Percentiles rank a stretch among this genome's conserved stretches.
These are phyloP conservation scores for Blastosporella zonata DNA, from an alignment of 1,284 basidiomycete genomes.

Conservation along the genomic window DNA sequence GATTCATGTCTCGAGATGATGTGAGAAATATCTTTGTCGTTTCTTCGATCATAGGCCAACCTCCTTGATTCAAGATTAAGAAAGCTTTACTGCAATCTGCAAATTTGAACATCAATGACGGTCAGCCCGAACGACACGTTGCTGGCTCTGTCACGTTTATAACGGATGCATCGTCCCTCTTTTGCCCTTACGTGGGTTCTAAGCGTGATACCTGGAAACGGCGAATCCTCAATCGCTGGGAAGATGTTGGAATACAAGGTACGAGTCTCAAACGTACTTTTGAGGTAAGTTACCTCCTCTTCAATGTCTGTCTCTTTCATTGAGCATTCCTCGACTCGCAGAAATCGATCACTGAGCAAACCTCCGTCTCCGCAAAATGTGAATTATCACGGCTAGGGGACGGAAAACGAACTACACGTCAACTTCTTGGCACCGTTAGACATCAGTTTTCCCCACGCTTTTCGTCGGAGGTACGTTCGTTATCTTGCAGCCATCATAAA, in stretches of 20 bases:
- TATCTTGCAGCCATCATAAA: neutral
- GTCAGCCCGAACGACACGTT: neutral
- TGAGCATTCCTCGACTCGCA: constrained; percentile 22
- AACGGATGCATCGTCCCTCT: constrained; percentile 49
- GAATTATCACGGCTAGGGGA: constrained; percentile 26
- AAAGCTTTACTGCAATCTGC: neutral
- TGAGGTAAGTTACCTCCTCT: constrained; percentile 32
- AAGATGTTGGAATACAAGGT: constrained; percentile 30
- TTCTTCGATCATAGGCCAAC: neutral
- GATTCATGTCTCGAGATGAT: constrained; percentile 49
- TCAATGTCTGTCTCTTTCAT: constrained; percentile 7
- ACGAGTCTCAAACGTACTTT: constrained; percentile 37
- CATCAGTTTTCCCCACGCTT: constrained; percentile 63
- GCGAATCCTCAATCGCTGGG: constrained; percentile 32
- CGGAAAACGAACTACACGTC: constrained; percentile 22
- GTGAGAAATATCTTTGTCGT: constrained; percentile 32
- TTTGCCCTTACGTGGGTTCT: constrained; percentile 29
- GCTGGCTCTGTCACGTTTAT: constrained; percentile 40
- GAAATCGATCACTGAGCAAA: constrained; percentile 40
- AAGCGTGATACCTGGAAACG: constrained; percentile 24
- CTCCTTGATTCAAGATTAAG: neutral
- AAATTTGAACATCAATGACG: neutral
- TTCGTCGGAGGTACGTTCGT: constrained; percentile 41
- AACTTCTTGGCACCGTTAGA: constrained; percentile 55
- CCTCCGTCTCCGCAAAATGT: constrained; percentile 33